phyloP scores from a whole-genome alignment of 2,329 filamentous ascomycete species.

The Geosmithia putterillii region DNA sequence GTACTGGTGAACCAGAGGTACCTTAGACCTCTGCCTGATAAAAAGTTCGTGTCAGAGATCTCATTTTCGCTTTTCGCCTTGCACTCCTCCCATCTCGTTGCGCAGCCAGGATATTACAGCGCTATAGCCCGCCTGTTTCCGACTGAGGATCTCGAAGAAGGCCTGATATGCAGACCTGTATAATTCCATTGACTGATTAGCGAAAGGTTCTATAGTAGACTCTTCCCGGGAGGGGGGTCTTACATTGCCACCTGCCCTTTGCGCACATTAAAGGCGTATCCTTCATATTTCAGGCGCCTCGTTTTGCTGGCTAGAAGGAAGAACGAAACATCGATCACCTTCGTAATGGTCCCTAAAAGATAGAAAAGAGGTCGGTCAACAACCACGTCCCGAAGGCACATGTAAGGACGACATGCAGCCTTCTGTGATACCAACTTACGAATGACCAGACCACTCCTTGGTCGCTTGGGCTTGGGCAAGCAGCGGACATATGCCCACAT shows the following conservation, averaged over 20 bases:
- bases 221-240: constrained; percentile 17
- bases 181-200: constrained; percentile 5
- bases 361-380: not conserved
- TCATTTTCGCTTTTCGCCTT: not conserved
- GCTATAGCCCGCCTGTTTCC: constrained; percentile 59
- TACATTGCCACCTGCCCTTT: constrained; percentile 50
- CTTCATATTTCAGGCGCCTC: constrained; percentile 29
- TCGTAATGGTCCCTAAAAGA: constrained; percentile 46
- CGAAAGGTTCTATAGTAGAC: not conserved
- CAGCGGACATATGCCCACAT: constrained; percentile 50
- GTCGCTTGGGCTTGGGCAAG: constrained; percentile 44
- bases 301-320: constrained; percentile 47
- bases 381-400: too few relatives aligned
- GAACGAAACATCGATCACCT: constrained; percentile 52
- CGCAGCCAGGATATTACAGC: constrained; percentile 58
- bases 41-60: too few relatives aligned
- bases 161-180: constrained; percentile 55
- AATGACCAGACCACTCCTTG: constrained; percentile 46
- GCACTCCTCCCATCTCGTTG: constrained; percentile 25
- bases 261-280: constrained; percentile 47
- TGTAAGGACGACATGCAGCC: not conserved
- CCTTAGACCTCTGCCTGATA: not conserved
- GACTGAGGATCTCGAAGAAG: constrained; percentile 54
- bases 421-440: constrained; percentile 29
- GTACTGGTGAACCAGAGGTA: not conserved